Percentiles rank a stretch among this genome's conserved stretches.
phyloP scores from a whole-genome alignment of 1,284 basidiomycete genomes.

The Ustilago trichophora region DNA sequence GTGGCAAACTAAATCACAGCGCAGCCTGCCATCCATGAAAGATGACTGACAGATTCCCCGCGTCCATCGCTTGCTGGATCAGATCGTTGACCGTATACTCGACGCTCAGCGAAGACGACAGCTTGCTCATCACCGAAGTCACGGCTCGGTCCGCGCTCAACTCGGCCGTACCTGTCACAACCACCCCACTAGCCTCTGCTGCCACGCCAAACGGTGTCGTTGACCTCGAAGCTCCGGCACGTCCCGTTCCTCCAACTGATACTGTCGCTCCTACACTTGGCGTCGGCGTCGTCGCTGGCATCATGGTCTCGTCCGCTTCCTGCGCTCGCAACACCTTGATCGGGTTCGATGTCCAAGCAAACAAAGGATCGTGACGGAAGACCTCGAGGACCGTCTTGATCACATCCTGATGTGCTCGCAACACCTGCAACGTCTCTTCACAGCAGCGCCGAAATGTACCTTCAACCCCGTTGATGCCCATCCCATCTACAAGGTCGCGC shows the following conservation, averaged over 20 bases:
- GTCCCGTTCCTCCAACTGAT: background rate
- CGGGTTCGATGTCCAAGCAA: constrained; percentile 75
- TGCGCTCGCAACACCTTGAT: constrained; percentile 55
- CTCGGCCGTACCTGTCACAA: constrained; percentile 71
- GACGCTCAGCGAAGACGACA: constrained; percentile 84
- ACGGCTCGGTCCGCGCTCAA: constrained; percentile 91
- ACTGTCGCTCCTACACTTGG: constrained; percentile 18
- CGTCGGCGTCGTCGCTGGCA: constrained; percentile 8
- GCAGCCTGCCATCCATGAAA: constrained; percentile 69
- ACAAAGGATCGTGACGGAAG: constrained; percentile 94
- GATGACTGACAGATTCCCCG: constrained; percentile 79
- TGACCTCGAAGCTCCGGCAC: constrained; percentile 12
- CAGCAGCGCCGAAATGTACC: constrained; percentile 95
- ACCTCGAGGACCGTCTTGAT: constrained; percentile 95
- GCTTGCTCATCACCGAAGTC: constrained; percentile 70
- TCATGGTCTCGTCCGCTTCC: constrained; percentile 23
- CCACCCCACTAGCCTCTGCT: background rate
- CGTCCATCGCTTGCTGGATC: constrained; percentile 85
- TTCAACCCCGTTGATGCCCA: constrained; percentile 87
- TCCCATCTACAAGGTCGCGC: constrained; percentile 89
- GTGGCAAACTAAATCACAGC: constrained; percentile 7
- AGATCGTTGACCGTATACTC: constrained; percentile 94
- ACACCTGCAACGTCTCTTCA: constrained; percentile 89
- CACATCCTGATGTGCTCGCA: constrained; percentile 83
- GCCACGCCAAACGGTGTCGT: constrained; percentile 10